phyloP scores from a whole-genome alignment of 2,329 filamentous ascomycete genomes.

The Aspergillus vadensis region DNA sequence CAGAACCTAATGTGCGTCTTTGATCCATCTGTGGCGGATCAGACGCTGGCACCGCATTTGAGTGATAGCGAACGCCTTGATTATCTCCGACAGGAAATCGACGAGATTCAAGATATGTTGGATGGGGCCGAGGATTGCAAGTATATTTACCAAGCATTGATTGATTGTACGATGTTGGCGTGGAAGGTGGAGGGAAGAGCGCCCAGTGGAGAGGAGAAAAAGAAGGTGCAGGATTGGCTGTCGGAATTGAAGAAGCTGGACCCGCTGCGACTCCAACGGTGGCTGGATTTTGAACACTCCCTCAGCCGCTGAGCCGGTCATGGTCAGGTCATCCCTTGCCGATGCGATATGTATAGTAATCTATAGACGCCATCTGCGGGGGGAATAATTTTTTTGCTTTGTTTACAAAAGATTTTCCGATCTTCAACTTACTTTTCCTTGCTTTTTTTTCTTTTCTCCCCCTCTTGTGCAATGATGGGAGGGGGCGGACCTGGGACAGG shows the following conservation, averaged over 20 bases:
- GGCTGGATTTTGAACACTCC: slow-evolving; percentile 66
- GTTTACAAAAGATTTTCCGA: neutral
- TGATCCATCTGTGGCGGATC: slow-evolving; percentile 51
- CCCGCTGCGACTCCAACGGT: slow-evolving; percentile 71
- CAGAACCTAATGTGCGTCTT: slow-evolving; percentile 78
- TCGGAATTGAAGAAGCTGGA: slow-evolving; percentile 68
- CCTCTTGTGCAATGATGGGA: slow-evolving; percentile 2
- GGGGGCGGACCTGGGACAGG: neutral
- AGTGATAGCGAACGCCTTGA: slow-evolving; percentile 61
- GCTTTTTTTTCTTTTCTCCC: neutral
- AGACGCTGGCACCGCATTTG: slow-evolving; percentile 67
- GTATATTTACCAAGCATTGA: slow-evolving; percentile 84
- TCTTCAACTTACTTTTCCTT: slow-evolving; percentile 13
- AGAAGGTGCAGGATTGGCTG: slow-evolving; percentile 61
- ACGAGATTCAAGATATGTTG: slow-evolving; percentile 68
- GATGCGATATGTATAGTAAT: slow-evolving; percentile 4
- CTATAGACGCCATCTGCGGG: slow-evolving; percentile 1
- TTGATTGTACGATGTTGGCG: slow-evolving; percentile 71
- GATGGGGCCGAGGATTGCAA: slow-evolving; percentile 72
- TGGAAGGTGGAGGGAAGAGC: slow-evolving; percentile 52
- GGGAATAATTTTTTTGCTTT: neutral
- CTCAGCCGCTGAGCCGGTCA: slow-evolving; percentile 35
- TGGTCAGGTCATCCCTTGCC: slow-evolving; percentile 15
- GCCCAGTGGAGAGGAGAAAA: slow-evolving; percentile 42
- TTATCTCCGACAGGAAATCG: slow-evolving; percentile 71